Conservation (phyloP, 306 rosid species). For the Rosa multiflora region DNA sequence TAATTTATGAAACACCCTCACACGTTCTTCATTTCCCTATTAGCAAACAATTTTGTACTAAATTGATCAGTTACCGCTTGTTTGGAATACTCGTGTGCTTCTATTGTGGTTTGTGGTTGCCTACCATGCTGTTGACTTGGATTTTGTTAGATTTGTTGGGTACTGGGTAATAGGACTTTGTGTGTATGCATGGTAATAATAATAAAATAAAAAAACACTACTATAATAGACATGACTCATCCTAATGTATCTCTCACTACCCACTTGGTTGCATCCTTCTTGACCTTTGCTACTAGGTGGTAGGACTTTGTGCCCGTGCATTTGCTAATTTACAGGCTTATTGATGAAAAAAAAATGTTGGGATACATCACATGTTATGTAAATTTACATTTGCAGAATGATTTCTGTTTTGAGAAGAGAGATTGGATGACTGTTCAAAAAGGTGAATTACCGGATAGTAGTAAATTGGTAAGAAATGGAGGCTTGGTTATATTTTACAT, state of each 20-base stretch:
- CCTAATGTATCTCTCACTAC: too few relatives aligned
- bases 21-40: too few relatives aligned
- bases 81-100: neutral
- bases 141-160: neutral
- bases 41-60: too few relatives aligned
- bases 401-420: slow-evolving; percentile 81
- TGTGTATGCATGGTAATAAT: too few relatives aligned
- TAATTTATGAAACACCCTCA: too few relatives aligned
- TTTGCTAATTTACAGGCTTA: neutral
- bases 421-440: slow-evolving; percentile 78
- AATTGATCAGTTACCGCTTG: neutral
- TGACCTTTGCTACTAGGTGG: too few relatives aligned
- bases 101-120: neutral
- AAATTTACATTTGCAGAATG: slow-evolving; percentile 58
- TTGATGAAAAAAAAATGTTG: neutral
- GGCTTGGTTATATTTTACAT: slow-evolving; percentile 9
- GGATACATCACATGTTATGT: neutral
- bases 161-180: neutral
- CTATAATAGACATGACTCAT: too few relatives aligned
- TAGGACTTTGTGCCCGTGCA: neutral
- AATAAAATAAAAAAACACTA: too few relatives aligned
- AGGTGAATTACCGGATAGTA: slow-evolving; percentile 70
- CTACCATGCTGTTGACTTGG: neutral
- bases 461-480: slow-evolving; percentile 58
- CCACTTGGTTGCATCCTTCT: too few relatives aligned